A percentile compares a stretch with the other conserved stretches of the same genome.
These are phyloP conservation scores for Bruguiera gymnorhiza DNA, from an alignment of 345 rosid genomes.

Conservation along the genomic window DNA sequence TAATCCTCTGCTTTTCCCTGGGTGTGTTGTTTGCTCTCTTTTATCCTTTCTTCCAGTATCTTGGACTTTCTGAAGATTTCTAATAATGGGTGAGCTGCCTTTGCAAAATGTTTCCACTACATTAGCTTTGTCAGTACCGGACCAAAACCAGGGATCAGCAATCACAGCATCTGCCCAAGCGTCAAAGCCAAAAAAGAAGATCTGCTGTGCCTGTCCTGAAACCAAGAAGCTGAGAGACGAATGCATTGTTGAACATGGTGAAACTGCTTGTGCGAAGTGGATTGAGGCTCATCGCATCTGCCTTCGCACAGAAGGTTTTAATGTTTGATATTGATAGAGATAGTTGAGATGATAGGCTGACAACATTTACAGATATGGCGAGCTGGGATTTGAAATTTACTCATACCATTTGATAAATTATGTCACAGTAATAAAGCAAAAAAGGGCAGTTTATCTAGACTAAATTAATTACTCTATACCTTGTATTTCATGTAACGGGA, in stretches of 20 bases:
- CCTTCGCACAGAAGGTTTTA: constrained; percentile 91
- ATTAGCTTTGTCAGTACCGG: constrained; percentile 37
- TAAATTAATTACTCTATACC: not conserved
- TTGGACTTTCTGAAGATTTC: not conserved
- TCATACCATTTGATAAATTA: not conserved
- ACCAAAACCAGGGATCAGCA: constrained; percentile 36
- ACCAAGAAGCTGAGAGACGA: constrained; percentile 88
- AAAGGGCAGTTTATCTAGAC: constrained; percentile 6
- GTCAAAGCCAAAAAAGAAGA: constrained; percentile 80
- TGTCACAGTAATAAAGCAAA: constrained; percentile 23
- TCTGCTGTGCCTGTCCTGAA: constrained; percentile 92
- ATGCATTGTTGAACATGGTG: constrained; percentile 83
- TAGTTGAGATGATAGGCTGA: constrained; percentile 23
- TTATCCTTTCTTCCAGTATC: not conserved
- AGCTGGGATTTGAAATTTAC: constrained; percentile 10
- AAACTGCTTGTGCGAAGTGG: constrained; percentile 87
- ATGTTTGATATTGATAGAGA: constrained; percentile 43
- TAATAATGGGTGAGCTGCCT: constrained; percentile 52
- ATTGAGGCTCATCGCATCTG: constrained; percentile 86
- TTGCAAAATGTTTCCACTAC: constrained; percentile 42
- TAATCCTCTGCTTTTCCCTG: too few relatives aligned
- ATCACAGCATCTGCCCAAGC: constrained; percentile 27
- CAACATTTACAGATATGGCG: constrained; percentile 19
- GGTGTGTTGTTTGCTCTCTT: not conserved
- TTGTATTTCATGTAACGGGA: not conserved